phyloP scores from a whole-genome alignment of 495 filamentous ascomycete genomes.

The Podospora pseudopauciseta region DNA sequence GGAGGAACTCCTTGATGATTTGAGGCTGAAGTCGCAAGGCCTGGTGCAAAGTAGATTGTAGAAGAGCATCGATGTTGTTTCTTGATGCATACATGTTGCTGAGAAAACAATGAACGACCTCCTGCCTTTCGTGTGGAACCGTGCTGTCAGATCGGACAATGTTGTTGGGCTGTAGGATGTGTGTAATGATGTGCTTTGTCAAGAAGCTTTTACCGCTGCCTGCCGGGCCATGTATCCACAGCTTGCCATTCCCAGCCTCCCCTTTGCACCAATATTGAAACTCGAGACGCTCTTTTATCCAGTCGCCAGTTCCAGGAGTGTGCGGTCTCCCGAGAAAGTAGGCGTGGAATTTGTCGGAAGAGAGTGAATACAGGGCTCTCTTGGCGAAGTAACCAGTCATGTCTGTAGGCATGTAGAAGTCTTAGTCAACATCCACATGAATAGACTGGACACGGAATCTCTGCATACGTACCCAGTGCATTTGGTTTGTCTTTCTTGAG shows the following conservation, averaged over 20 bases:
- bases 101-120: conserved; percentile 17
- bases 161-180: background rate
- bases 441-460: no score
- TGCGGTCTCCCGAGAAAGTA: conserved; percentile 14
- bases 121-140: background rate
- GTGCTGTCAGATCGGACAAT: no score
- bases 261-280: conserved; percentile 14
- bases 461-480: background rate
- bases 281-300: conserved; percentile 11
- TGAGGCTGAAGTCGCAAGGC: background rate
- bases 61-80: conserved; percentile 4
- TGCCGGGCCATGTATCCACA: conserved; percentile 19
- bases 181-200: conserved; percentile 17
- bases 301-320: conserved; percentile 13
- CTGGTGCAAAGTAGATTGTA: conserved; percentile 6
- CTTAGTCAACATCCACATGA: background rate
- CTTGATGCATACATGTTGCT: conserved; percentile 12
- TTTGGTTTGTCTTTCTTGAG: background rate
- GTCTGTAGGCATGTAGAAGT: background rate
- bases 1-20: background rate
- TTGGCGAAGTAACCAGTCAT: background rate
- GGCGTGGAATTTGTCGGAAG: conserved; percentile 10
- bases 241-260: conserved; percentile 7
- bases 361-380: conserved; percentile 12
- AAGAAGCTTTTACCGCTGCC: conserved; percentile 18